Percentiles rank a stretch among this genome's conserved stretches.
phyloP scores from a whole-genome alignment of 2,329 filamentous ascomycete genomes.

The Pseudopyrenochaeta lycopersici region DNA sequence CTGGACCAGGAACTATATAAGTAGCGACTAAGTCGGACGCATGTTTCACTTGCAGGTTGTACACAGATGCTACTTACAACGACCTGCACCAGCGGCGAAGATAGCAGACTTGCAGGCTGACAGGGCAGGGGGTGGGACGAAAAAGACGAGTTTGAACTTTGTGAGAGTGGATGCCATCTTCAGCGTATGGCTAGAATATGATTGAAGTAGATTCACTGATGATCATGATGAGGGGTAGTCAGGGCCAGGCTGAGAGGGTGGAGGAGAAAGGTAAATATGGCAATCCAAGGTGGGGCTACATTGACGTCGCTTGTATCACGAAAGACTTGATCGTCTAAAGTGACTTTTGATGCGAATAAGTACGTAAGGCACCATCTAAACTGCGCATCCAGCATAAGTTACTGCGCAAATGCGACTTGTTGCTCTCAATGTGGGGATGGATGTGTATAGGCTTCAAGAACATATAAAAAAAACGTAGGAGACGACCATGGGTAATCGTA shows the following conservation, averaged over 20 bases:
- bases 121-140: constrained; percentile 50
- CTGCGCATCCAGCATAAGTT: too few relatives aligned
- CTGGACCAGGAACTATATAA: constrained; percentile 45
- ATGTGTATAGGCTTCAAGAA: too few relatives aligned
- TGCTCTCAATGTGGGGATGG: too few relatives aligned
- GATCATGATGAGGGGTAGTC: neutral
- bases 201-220: neutral
- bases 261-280: neutral
- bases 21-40: too few relatives aligned
- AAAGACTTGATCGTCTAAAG: neutral
- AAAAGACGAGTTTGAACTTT: constrained; percentile 58
- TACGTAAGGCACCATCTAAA: too few relatives aligned
- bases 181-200: neutral
- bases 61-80: constrained; percentile 14
- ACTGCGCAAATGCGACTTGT: too few relatives aligned
- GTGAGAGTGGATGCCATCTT: constrained; percentile 19
- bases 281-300: neutral
- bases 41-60: too few relatives aligned
- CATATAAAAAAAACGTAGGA: too few relatives aligned
- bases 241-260: neutral
- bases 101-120: constrained; percentile 54
- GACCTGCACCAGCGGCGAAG: constrained; percentile 57
- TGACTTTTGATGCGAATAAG: too few relatives aligned
- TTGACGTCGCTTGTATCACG: neutral
- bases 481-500: too few relatives aligned